Evolutionary conservation across 2,329 filamentous ascomycete species (phyloP), one percentile per base, ranked within the genome.

Genomic region (Epichloe amarillans): DNA sequence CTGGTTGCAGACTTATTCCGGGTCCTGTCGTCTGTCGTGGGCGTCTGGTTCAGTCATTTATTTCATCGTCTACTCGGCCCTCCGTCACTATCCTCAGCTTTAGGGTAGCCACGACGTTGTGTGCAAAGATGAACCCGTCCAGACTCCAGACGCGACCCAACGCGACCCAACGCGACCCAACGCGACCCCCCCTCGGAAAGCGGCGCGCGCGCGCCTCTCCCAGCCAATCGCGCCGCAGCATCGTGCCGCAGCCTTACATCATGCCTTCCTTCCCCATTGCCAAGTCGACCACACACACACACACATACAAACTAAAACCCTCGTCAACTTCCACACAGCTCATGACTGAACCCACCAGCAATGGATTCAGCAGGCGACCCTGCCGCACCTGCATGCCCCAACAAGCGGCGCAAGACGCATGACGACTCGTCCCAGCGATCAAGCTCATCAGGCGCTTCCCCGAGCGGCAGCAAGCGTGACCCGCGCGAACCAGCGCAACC

Each of bases 401-500:
- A 52, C 26, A 69, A 69, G 55, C 61, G 66, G 46, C 64, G 60
- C 45, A 66, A 61, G 55, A 67, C 64, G 3, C 54, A 57, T 30
- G 58, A 62, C 45, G 59, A 58, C 37, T 62, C 62, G 11, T 60
- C 61, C 1, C 58, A 58, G 14, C 54, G 58, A 14, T 64, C 61
- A 44, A 55, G 56, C 49, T 57, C 61, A 7, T 54, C 55, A 38
- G 59, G 53, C 43, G 57, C 58, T 30, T 52, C 52, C 11, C 46
- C 45, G 11, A 12, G 30, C 21, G 17, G 26, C 33, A 35, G 40
- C 12, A 49, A 44, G 19, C 21, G 36, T 17, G 23, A 45, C 10
- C 12, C 44, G 11, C 49, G 46, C 46, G 43, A 52, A n/a, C 14
- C 41, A 17, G 46, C 52, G 19, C 50, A 23, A 4, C 23, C 39